A percentile compares a stretch with the other conserved stretches of the same genome.
Conservation (phyloP, 83 land plant species). For the Isoetes engelmannii region DNA sequence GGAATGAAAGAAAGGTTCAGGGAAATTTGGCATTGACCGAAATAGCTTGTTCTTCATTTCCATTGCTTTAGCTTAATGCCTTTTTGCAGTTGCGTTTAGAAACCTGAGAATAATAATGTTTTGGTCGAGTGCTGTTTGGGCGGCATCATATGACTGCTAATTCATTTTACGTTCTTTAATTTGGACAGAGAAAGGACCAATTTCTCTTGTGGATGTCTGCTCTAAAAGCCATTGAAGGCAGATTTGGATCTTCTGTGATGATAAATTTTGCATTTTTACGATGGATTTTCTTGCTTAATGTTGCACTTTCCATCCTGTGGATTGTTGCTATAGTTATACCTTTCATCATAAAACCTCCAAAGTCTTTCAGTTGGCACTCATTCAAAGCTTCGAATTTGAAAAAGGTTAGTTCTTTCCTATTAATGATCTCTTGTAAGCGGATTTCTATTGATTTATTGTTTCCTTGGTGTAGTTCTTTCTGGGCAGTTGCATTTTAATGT, state of each 20-base stretch:
- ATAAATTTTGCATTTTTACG: slow-evolving; percentile 33
- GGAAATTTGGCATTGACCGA: no score
- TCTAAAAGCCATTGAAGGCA: slow-evolving; percentile 31
- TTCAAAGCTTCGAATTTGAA: slow-evolving; percentile 4
- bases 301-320: slow-evolving; percentile 19
- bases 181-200: not conserved
- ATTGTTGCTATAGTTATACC: slow-evolving; percentile 22
- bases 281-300: slow-evolving; percentile 29
- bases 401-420: not conserved
- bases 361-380: slow-evolving; percentile 13
- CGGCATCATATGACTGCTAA: no score
- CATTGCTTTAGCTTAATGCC: no score
- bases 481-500: not conserved
- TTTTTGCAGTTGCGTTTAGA: no score
- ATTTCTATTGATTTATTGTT: not conserved
- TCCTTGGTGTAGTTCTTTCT: not conserved
- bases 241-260: slow-evolving; percentile 36
- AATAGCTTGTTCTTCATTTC: no score
- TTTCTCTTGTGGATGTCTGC: slow-evolving; percentile 2
- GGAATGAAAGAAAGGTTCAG: no score
- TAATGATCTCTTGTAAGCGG: no score
- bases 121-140: no score
- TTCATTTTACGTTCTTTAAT: not conserved
- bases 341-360: slow-evolving; percentile 23
- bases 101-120: no score